Percentiles rank a stretch among this genome's conserved stretches.
These are phyloP conservation scores for Microbotryomycetes sp. DNA, from an alignment of 1,284 basidiomycete species.

Conservation along the genomic window DNA sequence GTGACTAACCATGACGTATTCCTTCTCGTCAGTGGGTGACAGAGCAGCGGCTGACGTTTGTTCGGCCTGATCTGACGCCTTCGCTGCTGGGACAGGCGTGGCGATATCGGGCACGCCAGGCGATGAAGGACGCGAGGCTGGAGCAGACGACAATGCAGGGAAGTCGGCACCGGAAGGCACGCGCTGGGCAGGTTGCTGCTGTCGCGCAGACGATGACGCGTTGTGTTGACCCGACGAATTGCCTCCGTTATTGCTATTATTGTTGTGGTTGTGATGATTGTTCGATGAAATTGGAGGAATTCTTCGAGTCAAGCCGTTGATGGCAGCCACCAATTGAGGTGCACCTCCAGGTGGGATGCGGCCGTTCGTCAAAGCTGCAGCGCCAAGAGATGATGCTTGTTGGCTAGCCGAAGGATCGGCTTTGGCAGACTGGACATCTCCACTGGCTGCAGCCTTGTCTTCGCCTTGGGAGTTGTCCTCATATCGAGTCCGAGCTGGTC, in stretches of 20 bases:
- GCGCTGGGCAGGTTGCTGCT: conserved; percentile 15
- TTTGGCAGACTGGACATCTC: not conserved
- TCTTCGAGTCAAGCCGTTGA: conserved; percentile 27
- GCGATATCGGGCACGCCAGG: conserved; percentile 1
- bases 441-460: not conserved
- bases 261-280: not conserved
- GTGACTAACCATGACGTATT: conserved; percentile 10
- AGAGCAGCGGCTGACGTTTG: not conserved
- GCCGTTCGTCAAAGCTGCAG: not conserved
- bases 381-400: not conserved
- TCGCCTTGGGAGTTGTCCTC: too few relatives aligned
- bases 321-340: conserved; percentile 31
- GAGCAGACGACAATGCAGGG: conserved; percentile 11
- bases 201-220: not conserved
- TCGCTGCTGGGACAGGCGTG: not conserved
- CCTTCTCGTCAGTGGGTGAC: not conserved
- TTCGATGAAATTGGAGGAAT: conserved; percentile 19
- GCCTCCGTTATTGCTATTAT: not conserved
- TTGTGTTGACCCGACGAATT: not conserved
- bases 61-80: not conserved
- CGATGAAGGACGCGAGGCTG: not conserved
- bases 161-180: conserved; percentile 30
- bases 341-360: not conserved
- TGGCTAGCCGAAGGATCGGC: not conserved
- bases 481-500: not conserved